Evolutionary conservation across 225 moss, liverwort and hornwort species (phyloP).

Genomic region (Straminergon stramineum): DNA sequence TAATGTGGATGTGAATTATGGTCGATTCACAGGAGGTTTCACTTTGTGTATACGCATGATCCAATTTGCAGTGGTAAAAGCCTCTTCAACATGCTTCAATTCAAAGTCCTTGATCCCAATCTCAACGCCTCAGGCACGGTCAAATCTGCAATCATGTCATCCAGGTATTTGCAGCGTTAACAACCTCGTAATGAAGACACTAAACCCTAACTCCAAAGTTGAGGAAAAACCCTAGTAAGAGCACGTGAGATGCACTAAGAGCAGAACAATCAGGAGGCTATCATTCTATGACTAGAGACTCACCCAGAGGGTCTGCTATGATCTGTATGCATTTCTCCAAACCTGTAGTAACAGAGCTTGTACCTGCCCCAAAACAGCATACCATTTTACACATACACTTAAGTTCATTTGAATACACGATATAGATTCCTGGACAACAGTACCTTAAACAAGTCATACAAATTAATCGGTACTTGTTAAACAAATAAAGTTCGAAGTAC

Average conservation of each 20-base stretch:
- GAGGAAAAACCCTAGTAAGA: not conserved
- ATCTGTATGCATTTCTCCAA: conserved; percentile 92
- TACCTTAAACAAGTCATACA: not conserved
- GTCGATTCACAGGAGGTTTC: conserved; percentile 83
- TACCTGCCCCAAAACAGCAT: conserved; percentile 53
- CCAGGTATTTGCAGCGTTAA: not conserved
- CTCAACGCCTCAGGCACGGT: conserved; percentile 85
- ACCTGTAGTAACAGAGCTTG: conserved; percentile 91
- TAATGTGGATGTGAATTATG: conserved; percentile 27
- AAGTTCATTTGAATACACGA: not conserved
- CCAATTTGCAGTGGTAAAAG: conserved; percentile 95
- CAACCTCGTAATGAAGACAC: not conserved
- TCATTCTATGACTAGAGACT: not conserved
- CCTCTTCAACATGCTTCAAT: conserved; percentile 80
- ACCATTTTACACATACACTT: not conserved
- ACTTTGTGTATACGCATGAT: conserved; percentile 98
- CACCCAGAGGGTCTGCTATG: conserved; percentile 80
- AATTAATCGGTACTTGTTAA: not conserved
- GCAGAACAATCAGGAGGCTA: not conserved
- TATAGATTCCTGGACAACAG: not conserved
- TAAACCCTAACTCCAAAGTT: not conserved
- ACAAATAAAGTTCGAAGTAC: not conserved
- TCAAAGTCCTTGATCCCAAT: conserved; percentile 90
- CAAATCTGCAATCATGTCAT: conserved; percentile 52
- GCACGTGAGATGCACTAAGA: not conserved